Percentiles rank a stretch among this genome's conserved stretches.
Evolutionary conservation across 805 yeast species (phyloP).

Genomic region (Barnettozyma populi): DNA sequence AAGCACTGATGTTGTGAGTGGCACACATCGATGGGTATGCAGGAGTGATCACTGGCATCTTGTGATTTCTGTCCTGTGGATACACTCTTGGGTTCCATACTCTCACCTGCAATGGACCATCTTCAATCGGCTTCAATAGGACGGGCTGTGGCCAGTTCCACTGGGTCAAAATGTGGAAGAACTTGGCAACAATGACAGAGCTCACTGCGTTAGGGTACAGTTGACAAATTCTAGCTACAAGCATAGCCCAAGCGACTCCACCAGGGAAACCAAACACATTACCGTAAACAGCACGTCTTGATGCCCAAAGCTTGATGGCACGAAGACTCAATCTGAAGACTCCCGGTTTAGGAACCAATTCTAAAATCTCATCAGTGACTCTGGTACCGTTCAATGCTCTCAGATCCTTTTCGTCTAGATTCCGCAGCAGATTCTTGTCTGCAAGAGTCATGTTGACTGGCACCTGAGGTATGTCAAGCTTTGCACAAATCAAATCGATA

Average conservation of each 20-base stretch:
- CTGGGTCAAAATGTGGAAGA: slow-evolving; percentile 76
- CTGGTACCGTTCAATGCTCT: slow-evolving; percentile 93
- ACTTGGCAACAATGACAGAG: slow-evolving; percentile 83
- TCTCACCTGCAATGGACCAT: slow-evolving; percentile 92
- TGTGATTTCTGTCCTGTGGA: slow-evolving; percentile 81
- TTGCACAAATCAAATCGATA: slow-evolving; percentile 85
- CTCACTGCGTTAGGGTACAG: slow-evolving; percentile 94
- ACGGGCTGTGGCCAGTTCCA: slow-evolving; percentile 99
- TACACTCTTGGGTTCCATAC: slow-evolving; percentile 96
- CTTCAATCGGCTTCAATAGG: slow-evolving; percentile 85
- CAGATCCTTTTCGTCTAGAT: slow-evolving; percentile 86
- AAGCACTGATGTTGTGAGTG: slow-evolving; percentile 87
- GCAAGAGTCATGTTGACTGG: slow-evolving; percentile 70
- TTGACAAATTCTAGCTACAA: slow-evolving; percentile 97
- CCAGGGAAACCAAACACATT: slow-evolving; percentile 98
- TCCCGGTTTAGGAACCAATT: slow-evolving; percentile 85
- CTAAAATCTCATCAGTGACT: slow-evolving; percentile 91
- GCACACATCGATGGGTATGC: slow-evolving; percentile 99
- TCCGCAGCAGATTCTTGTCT: slow-evolving; percentile 79
- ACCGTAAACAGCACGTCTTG: slow-evolving; percentile 87
- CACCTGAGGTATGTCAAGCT: slow-evolving; percentile 76
- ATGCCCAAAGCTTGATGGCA: slow-evolving; percentile 96
- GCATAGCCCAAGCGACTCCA: slow-evolving; percentile 99
- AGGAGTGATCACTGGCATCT: slow-evolving; percentile 98
- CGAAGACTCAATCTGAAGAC: slow-evolving; percentile 90